These are phyloP conservation scores for Emydomyces testavorans DNA, from an alignment of 2,329 filamentous ascomycete genomes.

Conservation along the genomic window DNA sequence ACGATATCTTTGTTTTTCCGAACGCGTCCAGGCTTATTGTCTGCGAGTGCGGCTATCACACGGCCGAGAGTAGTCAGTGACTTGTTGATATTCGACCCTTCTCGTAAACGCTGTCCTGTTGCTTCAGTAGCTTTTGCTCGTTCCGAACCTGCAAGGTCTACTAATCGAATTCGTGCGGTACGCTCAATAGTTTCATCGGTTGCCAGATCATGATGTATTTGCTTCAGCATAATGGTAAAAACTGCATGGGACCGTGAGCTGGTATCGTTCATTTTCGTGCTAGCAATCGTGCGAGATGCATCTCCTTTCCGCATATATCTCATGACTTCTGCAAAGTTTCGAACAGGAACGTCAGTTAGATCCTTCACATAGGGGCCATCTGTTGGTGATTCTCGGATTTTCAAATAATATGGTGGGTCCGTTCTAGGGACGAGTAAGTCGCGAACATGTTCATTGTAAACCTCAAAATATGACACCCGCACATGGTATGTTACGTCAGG, in stretches of 20 bases:
- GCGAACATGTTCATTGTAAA: slow-evolving; percentile 98
- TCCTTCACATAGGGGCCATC: slow-evolving; percentile 97
- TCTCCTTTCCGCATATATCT: slow-evolving; percentile 86
- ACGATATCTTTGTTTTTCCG: slow-evolving; percentile 62
- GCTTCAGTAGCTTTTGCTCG: slow-evolving; percentile 92
- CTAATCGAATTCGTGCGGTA: slow-evolving; percentile 81
- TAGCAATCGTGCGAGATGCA: slow-evolving; percentile 72
- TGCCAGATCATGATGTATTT: slow-evolving; percentile 93
- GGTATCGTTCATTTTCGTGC: slow-evolving; percentile 99
- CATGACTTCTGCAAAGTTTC: slow-evolving; percentile 75
- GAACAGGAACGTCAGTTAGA: slow-evolving; percentile 82
- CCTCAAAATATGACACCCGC: slow-evolving; percentile 95
- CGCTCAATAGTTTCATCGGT: slow-evolving; percentile 97
- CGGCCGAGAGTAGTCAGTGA: slow-evolving; percentile 89
- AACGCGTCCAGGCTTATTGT: slow-evolving; percentile 51
- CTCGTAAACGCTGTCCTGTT: slow-evolving; percentile 76
- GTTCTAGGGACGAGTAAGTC: slow-evolving; percentile 76
- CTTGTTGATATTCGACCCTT: slow-evolving; percentile 98
- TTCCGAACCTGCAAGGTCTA: slow-evolving; percentile 90
- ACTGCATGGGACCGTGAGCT: slow-evolving; percentile 93
- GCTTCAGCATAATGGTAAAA: slow-evolving; percentile 95
- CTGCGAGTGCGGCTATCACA: slow-evolving; percentile 83
- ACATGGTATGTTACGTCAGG: slow-evolving; percentile 95
- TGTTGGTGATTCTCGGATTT: slow-evolving; percentile 88
- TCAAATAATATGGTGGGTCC: slow-evolving; percentile 79